Conservation (phyloP, 179 eudicot species). For the Carnegiea gigantea region DNA sequence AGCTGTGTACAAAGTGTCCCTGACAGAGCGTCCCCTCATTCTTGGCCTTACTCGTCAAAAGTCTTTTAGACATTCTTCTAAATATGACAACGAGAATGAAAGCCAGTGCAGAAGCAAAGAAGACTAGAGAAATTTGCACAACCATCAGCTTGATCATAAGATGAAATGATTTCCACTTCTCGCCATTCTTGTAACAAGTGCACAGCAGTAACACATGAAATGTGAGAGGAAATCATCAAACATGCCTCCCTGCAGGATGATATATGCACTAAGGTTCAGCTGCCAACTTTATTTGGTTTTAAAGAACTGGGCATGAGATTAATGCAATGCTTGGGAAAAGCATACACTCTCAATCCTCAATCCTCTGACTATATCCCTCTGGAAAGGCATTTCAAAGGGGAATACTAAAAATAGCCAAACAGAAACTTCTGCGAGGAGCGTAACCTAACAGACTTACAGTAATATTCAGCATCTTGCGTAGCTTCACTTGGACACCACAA, state of each 20-base stretch:
- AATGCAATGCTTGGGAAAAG: not conserved
- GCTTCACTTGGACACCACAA: conserved; percentile 90
- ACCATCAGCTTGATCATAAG: too few species aligned
- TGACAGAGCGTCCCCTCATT: too few species aligned
- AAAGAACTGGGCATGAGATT: not conserved
- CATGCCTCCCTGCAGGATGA: conserved; percentile 61
- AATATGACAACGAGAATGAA: not conserved
- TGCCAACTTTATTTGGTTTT: not conserved
- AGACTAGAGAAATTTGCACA: too few species aligned
- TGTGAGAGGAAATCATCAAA: conserved; percentile 91
- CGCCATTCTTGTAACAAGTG: conserved; percentile 98
- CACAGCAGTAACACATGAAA: conserved; percentile 95
- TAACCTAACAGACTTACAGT: conserved; percentile 39
- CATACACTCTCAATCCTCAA: not conserved
- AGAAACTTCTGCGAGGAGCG: not conserved
- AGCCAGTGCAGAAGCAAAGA: too few species aligned
- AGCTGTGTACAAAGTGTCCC: too few species aligned
- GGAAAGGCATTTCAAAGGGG: not conserved
- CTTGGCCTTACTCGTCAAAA: too few species aligned
- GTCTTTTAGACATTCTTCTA: too few species aligned
- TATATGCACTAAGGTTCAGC: conserved; percentile 16
- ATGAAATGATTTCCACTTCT: conserved; percentile 52
- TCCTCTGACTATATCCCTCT: not conserved
- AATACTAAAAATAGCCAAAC: not conserved
- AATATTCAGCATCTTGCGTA: conserved; percentile 74